Base-by-base conservation (phyloP, 2,329 filamentous ascomycete genomes). In the Knoxdaviesia proteae region DNA sequence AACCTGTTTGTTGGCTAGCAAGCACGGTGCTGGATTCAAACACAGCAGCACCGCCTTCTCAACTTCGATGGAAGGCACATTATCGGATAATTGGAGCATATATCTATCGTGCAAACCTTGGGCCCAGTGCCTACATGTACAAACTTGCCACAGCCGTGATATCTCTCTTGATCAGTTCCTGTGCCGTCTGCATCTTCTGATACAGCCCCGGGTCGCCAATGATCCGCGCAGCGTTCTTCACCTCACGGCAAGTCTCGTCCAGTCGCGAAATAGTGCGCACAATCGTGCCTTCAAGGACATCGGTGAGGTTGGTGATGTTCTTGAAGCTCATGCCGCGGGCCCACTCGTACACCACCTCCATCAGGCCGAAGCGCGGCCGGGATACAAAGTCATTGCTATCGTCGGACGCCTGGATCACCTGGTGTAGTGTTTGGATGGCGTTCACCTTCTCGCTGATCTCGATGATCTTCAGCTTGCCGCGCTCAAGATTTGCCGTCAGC, bases 321-420 rank as follows among this genome's bases (percentile, higher is more conserved):
- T 92, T 93, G 68, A 98, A 98, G 42, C 83, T 88, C 84, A 96
- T 96, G 31, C 90, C 90, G 41, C 84, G 69, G 7, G 90, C 90
- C 90, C 90, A 98, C 59, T 98, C 90, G 57, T 96, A 94, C 34
- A 98, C 92, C 0, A 98, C 90, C 59, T 98, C 90, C 56, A 94
- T 86, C 44, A 98, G 71, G 1, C 88, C 90, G 56, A 98, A 98
- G 7, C 88, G 73, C 2, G 87, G 84, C 43, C 79, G 71, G 46
- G 77, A 84, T 34, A 83, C 80, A 54, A 94, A 94, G 58, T 96
- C 88, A 53, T 92, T 94, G 45, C 79, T 80, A 55, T 94, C 88
- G 44, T 96, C 88, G 1, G 80, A 71, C 0, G 82, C 83, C 45
- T 93, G 74, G 45, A 96, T 88, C 32, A 98, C 88, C 61, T 98